A percentile compares a stretch with the other conserved stretches of the same genome.
phyloP scores from a whole-genome alignment of 2,329 filamentous ascomycete species.

The Botrytis deweyae region DNA sequence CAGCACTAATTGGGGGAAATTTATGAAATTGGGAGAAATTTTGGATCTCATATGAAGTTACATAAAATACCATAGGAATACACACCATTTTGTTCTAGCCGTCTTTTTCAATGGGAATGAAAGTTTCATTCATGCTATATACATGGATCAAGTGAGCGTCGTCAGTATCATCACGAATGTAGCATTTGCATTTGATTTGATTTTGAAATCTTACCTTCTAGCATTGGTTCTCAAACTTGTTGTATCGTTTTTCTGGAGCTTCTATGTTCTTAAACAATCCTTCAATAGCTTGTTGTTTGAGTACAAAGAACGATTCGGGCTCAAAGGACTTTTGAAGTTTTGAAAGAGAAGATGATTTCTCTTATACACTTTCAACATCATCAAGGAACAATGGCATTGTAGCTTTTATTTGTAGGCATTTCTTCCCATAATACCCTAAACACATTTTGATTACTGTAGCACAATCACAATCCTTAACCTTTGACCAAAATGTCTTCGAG shows the following conservation, averaged over 20 bases:
- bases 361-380: background rate
- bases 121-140: background rate
- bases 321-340: background rate
- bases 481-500: background rate
- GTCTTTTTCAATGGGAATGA: background rate
- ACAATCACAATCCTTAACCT: background rate
- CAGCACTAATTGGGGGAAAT: background rate
- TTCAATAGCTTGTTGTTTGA: background rate
- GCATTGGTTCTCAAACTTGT: background rate
- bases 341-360: background rate
- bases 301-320: background rate
- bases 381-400: background rate
- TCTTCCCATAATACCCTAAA: background rate
- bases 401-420: background rate
- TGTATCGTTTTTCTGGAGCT: background rate
- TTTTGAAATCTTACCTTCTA: background rate
- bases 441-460: background rate
- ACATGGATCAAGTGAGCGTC: background rate
- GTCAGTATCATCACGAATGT: background rate
- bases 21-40: conserved; percentile 1
- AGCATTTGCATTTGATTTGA: background rate
- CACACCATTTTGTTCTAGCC: background rate
- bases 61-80: conserved; percentile 10
- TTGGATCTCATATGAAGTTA: background rate
- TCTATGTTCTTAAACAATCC: background rate